Evolutionary conservation across 345 rosid genomes (phyloP).

Genomic region (Isatis tinctoria): DNA sequence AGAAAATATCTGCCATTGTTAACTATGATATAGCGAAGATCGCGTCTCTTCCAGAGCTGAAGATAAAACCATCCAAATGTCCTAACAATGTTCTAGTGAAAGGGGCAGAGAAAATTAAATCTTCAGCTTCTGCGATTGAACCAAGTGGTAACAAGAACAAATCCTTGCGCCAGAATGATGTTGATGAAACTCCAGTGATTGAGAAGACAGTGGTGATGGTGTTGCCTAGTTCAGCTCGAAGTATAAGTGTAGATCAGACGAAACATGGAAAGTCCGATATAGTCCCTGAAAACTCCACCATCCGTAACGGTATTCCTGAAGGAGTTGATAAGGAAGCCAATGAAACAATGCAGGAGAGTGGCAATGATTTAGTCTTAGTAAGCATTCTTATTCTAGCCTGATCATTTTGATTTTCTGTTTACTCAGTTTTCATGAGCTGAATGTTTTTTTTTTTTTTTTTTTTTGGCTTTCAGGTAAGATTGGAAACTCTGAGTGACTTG

Average conservation of each 20-base stretch:
- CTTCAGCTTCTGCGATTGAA: slow-evolving; percentile 34
- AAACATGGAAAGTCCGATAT: slow-evolving; percentile 30
- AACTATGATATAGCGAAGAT: slow-evolving; percentile 73
- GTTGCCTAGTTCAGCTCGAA: slow-evolving; percentile 37
- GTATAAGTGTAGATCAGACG: slow-evolving; percentile 28
- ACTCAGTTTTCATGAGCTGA: background rate
- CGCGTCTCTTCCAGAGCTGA: slow-evolving; percentile 79
- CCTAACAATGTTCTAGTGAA: slow-evolving; percentile 34
- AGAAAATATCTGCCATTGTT: slow-evolving; percentile 76
- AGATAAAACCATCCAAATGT: slow-evolving; percentile 46
- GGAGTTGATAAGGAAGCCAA: slow-evolving; percentile 34
- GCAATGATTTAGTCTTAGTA: slow-evolving; percentile 41
- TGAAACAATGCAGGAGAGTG: slow-evolving; percentile 34
- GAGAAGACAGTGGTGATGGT: slow-evolving; percentile 73
- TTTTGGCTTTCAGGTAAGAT: slow-evolving; percentile 42
- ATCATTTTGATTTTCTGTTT: slow-evolving; percentile 1
- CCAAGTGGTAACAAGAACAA: slow-evolving; percentile 33
- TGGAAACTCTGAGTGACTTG: slow-evolving; percentile 31
- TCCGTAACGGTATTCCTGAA: slow-evolving; percentile 34
- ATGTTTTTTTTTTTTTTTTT: background rate
- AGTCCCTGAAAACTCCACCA: slow-evolving; percentile 32
- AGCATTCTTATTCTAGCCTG: slow-evolving; percentile 8
- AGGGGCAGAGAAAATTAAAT: slow-evolving; percentile 33
- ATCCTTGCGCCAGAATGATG: slow-evolving; percentile 38
- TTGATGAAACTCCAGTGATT: slow-evolving; percentile 54